Percentiles rank a stretch among this genome's conserved stretches.
Conservation (phyloP, 495 filamentous ascomycete species). For the Viridothelium virens region DNA sequence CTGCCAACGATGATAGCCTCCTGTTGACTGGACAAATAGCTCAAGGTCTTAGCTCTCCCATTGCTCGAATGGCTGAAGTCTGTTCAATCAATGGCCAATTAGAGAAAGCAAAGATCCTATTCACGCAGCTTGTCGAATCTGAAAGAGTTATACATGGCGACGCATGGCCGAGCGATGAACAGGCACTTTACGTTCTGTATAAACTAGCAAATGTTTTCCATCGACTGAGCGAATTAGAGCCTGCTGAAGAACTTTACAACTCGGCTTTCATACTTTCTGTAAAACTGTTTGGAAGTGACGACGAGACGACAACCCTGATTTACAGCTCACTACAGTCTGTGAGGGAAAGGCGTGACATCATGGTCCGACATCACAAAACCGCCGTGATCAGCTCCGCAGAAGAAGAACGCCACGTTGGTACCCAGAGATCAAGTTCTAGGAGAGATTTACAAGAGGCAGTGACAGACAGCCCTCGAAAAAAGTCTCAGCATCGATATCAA, state of each 20-base stretch:
- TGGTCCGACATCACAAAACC: not conserved
- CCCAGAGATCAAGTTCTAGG: not conserved
- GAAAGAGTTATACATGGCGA: not conserved
- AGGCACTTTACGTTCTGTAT: not conserved
- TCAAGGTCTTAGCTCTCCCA: not conserved
- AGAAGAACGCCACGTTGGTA: not conserved
- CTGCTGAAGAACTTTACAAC: not conserved
- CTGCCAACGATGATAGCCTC: not conserved
- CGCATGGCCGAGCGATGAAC: not conserved
- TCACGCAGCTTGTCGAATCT: not conserved
- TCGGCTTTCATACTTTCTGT: not conserved
- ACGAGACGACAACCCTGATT: not conserved
- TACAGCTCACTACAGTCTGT: not conserved
- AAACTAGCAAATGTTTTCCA: not conserved
- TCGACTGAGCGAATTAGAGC: not conserved
- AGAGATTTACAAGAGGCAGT: not conserved
- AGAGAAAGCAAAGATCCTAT: not conserved
- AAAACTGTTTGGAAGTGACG: not conserved
- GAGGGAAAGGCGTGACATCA: not conserved
- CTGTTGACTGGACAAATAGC: not conserved
- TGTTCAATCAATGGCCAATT: not conserved
- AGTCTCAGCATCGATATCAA: too few species aligned
- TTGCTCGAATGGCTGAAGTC: not conserved
- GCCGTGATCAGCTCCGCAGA: not conserved
- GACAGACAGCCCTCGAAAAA: not conserved